These are phyloP conservation scores for Solanum megistacrolobum DNA, from an alignment of 257 asterid genomes.

Conservation along the genomic window DNA sequence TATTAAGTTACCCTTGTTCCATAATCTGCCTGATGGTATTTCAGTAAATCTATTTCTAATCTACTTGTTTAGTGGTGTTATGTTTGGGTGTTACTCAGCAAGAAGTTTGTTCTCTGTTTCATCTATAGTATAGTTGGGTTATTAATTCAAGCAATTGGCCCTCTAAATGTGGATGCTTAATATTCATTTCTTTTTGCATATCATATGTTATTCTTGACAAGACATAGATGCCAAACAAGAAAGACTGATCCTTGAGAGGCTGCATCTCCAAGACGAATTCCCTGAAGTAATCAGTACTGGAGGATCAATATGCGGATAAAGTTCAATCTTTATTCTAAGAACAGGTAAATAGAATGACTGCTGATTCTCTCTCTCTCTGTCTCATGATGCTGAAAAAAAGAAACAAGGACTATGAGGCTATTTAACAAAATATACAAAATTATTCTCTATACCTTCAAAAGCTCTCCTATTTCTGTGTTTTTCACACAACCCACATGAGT, in stretches of 20 bases:
- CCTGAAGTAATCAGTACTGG: conserved; percentile 11
- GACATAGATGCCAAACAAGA: conserved; percentile 77
- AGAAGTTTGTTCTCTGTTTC: neutral
- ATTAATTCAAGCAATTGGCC: neutral
- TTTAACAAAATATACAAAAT: neutral
- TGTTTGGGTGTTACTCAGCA: neutral
- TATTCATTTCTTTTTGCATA: neutral
- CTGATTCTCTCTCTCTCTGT: neutral
- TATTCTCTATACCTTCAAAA: neutral
- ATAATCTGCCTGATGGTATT: neutral
- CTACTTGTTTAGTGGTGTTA: neutral
- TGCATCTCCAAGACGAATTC: conserved; percentile 53
- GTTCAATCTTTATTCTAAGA: neutral
- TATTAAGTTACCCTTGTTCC: neutral
- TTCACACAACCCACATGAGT: neutral
- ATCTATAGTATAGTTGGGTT: neutral
- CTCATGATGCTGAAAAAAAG: neutral
- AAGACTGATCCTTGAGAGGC: conserved; percentile 62
- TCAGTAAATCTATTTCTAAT: neutral
- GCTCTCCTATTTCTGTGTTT: neutral
- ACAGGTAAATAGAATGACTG: neutral
- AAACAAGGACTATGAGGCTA: neutral
- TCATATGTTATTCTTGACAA: conserved; percentile 34
- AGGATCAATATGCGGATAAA: neutral
- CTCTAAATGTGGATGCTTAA: neutral